A percentile compares a stretch with the other conserved stretches of the same genome.
These are phyloP conservation scores for Myxozyma nipponensis DNA, from an alignment of 805 yeast genomes.

Conservation along the genomic window DNA sequence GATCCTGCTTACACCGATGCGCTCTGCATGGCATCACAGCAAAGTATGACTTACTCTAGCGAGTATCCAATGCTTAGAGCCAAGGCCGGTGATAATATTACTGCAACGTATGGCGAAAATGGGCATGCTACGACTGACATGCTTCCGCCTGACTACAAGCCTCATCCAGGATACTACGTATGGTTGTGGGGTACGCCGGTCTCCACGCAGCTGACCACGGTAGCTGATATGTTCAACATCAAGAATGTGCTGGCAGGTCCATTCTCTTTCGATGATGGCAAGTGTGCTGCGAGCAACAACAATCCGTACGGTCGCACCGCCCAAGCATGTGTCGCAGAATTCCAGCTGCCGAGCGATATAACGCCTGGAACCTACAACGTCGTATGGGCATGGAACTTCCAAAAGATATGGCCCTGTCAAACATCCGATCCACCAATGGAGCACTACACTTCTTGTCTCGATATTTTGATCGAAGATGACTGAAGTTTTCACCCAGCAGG, in stretches of 20 bases:
- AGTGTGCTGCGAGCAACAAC: conserved; percentile 22
- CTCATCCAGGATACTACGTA: conserved; percentile 28
- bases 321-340: conserved; percentile 21
- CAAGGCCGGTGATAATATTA: conserved; percentile 23
- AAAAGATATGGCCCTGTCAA: conserved; percentile 24
- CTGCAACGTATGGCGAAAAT: conserved; percentile 23
- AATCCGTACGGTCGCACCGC: conserved; percentile 13
- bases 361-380: conserved; percentile 21
- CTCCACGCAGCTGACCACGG: conserved; percentile 19
- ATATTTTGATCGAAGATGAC: conserved; percentile 11
- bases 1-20: conserved; percentile 16
- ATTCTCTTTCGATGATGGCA: conserved; percentile 26
- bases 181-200: conserved; percentile 26
- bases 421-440: conserved; percentile 19
- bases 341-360: conserved; percentile 16
- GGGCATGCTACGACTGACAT: conserved; percentile 29
- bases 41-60: conserved; percentile 17
- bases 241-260: conserved; percentile 27
- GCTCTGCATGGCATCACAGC: conserved; percentile 22
- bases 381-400: conserved; percentile 31
- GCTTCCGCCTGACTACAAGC: conserved; percentile 26
- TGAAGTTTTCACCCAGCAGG: no score
- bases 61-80: conserved; percentile 28
- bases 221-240: conserved; percentile 15
- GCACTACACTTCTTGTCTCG: conserved; percentile 28